Evolutionary conservation across 2,329 filamentous ascomycete genomes (phyloP), one percentile per base, ranked within the genome.

Genomic region (Dactylellina drechsleri): DNA sequence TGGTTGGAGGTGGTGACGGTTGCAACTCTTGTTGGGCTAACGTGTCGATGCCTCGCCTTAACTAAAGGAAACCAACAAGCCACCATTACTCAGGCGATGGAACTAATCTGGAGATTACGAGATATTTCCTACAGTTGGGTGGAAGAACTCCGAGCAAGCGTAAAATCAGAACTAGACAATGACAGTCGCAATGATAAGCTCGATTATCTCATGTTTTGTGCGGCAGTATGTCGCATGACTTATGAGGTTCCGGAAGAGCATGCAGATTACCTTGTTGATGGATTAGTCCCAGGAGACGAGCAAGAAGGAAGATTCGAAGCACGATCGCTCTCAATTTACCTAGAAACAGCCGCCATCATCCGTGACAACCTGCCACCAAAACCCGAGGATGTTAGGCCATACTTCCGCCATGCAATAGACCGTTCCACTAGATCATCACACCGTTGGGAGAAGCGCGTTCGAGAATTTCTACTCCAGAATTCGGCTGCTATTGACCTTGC

Each of bases 1-100:
- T 88, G 86, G 86, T 82, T 86, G 68, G 77, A 78, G 47, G 57
- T 72, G 4, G 40, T 77, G 15, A 73, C 73, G 2, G 77, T 75
- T 8, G 73, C 67, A 18, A 77, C 73, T 2, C 59, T 79, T 23
- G 76, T 79, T 16, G 59, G 62, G 7, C 66, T 79, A n/a, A 70
- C 74, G 12, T 41, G 67, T 50, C 78, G 77, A 1, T 71, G 78
- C 54, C 41, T 79, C 12, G 68, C 77, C 6, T 28, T 77, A 7
- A 62, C 58, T 15, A 67, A 68, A 36, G 43, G 64, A 3, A 62
- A 67, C 36, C 49, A 73, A 40, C 54, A 36, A 28, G 66, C 58
- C 12, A 60, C 77, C 16, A 66, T 58, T 23, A 66, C 41, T 4
- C 31, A 54, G 7, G 76, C 71, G 0, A 56, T 77, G 28, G 16